phyloP scores from a whole-genome alignment of 1,284 basidiomycete genomes.

The Nidula niveotomentosa region DNA sequence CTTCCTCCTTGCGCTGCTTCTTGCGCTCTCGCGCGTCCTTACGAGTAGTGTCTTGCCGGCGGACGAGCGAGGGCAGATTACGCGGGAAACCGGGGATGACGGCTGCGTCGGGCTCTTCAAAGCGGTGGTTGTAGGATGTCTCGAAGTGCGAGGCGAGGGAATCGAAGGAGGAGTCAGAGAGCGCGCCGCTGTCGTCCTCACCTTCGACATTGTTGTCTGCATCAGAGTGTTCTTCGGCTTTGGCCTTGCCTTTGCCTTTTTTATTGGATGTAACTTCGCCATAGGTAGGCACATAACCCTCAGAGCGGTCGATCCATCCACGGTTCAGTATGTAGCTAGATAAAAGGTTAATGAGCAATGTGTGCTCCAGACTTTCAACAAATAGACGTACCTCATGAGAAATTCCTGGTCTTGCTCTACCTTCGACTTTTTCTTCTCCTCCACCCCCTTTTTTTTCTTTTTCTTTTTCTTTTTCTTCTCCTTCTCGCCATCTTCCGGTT shows the following conservation, averaged over 20 bases:
- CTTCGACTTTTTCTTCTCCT: constrained; percentile 21
- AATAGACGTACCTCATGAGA: constrained; percentile 75
- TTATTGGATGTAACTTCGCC: constrained; percentile 64
- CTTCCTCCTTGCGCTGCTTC: constrained; percentile 79
- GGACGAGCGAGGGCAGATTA: constrained; percentile 65
- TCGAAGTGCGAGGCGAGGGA: constrained; percentile 81
- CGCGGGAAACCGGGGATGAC: constrained; percentile 84
- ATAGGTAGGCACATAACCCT: constrained; percentile 79
- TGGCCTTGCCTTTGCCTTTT: constrained; percentile 32
- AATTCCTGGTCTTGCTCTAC: constrained; percentile 68
- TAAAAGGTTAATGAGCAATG: background rate
- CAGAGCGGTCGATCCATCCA: constrained; percentile 87
- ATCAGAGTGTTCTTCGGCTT: constrained; percentile 21
- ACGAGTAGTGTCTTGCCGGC: constrained; percentile 77
- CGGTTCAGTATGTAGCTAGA: constrained; percentile 91
- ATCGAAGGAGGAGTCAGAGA: constrained; percentile 90
- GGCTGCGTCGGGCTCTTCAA: constrained; percentile 85
- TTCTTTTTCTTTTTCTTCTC: constrained; percentile 23
- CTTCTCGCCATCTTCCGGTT: constrained; percentile 28
- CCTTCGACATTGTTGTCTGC: constrained; percentile 19
- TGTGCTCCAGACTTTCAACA: no score
- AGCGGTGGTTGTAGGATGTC: constrained; percentile 92
- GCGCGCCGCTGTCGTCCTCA: constrained; percentile 57
- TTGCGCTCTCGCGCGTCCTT: constrained; percentile 80
- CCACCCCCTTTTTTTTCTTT: constrained; percentile 28